Conservation (phyloP, 495 filamentous ascomycete species). For the Amniculicola lignicola region DNA sequence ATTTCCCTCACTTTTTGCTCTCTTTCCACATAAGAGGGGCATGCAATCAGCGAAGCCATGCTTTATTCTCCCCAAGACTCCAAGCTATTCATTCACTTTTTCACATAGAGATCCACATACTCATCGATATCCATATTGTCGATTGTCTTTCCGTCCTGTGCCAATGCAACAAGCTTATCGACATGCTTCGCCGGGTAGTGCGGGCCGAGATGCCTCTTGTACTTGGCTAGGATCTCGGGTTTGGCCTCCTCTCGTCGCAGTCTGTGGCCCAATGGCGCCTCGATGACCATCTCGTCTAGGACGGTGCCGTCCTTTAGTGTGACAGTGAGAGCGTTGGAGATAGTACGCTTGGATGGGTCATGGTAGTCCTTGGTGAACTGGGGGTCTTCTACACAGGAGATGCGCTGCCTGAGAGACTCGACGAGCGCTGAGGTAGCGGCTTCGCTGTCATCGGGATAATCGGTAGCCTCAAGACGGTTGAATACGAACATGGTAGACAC, state of each 20-base stretch:
- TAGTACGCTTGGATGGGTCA: conserved; percentile 84
- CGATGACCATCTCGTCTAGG: conserved; percentile 85
- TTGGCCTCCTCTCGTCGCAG: conserved; percentile 93
- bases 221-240: conserved; percentile 91
- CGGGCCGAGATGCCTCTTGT: conserved; percentile 81
- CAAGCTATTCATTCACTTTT: conserved; percentile 38
- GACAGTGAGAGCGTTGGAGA: conserved; percentile 92
- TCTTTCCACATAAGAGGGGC: too few relatives aligned
- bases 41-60: too few relatives aligned
- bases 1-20: too few relatives aligned
- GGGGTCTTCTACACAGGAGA: conserved; percentile 92
- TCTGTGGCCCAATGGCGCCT: conserved; percentile 91
- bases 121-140: conserved; percentile 81
- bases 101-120: conserved; percentile 94
- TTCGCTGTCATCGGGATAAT: conserved; percentile 89
- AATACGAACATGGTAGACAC: conserved; percentile 90
- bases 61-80: conserved; percentile 29
- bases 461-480: conserved; percentile 82
- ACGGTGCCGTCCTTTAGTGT: conserved; percentile 93
- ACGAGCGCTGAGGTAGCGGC: conserved; percentile 86
- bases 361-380: conserved; percentile 95
- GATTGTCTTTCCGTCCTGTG: conserved; percentile 66
- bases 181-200: conserved; percentile 76
- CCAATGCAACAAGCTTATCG: conserved; percentile 72
- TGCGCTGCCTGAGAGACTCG: conserved; percentile 84